phyloP scores from a whole-genome alignment of 495 filamentous ascomycete species.

The Penicillium canescens region DNA sequence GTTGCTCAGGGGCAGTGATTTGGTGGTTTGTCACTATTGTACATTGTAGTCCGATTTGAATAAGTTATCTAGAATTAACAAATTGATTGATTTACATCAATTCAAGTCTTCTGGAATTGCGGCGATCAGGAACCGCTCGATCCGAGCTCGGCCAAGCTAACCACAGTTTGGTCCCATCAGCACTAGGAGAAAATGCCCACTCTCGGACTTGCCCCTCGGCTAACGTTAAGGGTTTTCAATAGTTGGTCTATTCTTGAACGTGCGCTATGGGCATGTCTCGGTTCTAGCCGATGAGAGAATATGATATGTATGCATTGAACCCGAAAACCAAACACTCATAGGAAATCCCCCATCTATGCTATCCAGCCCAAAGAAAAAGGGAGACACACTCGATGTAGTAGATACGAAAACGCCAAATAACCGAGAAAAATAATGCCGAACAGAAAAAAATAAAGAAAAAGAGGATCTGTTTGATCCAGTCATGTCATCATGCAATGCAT shows the following conservation, averaged over 20 bases:
- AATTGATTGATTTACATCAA: too few relatives aligned
- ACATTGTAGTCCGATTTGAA: not conserved
- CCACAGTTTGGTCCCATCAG: not conserved
- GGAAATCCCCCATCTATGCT: not conserved
- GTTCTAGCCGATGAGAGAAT: too few relatives aligned
- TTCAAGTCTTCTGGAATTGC: not conserved
- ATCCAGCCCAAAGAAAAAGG: not conserved
- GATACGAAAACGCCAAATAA: too few relatives aligned
- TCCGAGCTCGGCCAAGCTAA: not conserved
- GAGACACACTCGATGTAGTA: not conserved
- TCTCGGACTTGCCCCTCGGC: too few relatives aligned
- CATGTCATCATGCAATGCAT: slow-evolving; percentile 20
- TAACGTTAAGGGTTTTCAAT: not conserved
- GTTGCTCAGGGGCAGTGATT: too few relatives aligned
- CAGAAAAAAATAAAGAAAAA: not conserved
- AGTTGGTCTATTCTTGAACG: slow-evolving; percentile 1
- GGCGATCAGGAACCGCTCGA: not conserved
- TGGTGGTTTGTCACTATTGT: too few relatives aligned
- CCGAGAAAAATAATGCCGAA: not conserved
- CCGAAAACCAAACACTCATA: not conserved
- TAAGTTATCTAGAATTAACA: not conserved
- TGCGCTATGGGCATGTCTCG: not conserved
- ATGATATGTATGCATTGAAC: not conserved
- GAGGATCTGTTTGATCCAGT: not conserved
- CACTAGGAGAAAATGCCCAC: not conserved